Evolutionary conservation across 2,329 filamentous ascomycete species (phyloP).

Genomic region (Epichloe elymi): DNA sequence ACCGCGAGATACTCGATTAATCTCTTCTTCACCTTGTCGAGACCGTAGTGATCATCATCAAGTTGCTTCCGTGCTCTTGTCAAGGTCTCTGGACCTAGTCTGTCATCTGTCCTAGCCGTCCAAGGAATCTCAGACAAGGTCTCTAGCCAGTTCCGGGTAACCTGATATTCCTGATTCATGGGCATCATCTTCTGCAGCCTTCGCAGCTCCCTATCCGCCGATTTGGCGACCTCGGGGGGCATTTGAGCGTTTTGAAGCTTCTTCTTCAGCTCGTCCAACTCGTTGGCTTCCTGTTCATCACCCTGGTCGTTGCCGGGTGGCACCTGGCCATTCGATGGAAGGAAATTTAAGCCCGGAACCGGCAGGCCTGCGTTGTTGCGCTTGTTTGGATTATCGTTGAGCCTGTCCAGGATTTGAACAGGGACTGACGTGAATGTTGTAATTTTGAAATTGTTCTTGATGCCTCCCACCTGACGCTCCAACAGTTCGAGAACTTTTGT

Average conservation of each 20-base stretch:
- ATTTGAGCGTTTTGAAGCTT: slow-evolving; percentile 71
- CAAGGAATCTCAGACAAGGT: slow-evolving; percentile 90
- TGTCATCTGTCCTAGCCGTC: slow-evolving; percentile 72
- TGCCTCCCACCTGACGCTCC: slow-evolving; percentile 64
- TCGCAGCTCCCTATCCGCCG: slow-evolving; percentile 87
- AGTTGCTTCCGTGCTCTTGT: slow-evolving; percentile 73
- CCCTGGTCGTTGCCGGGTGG: slow-evolving; percentile 36
- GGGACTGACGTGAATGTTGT: slow-evolving; percentile 60
- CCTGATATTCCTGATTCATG: slow-evolving; percentile 89
- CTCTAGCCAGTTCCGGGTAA: slow-evolving; percentile 86
- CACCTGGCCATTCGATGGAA: slow-evolving; percentile 20
- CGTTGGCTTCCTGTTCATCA: slow-evolving; percentile 73
- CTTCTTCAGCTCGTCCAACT: slow-evolving; percentile 84
- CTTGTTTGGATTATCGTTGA: slow-evolving; percentile 26
- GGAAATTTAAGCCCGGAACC: slow-evolving; percentile 27
- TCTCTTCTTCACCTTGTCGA: slow-evolving; percentile 95
- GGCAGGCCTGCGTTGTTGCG: slow-evolving; percentile 18
- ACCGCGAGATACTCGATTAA: slow-evolving; percentile 92
- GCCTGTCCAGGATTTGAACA: slow-evolving; percentile 46
- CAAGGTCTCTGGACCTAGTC: slow-evolving; percentile 69
- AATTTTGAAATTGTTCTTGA: slow-evolving; percentile 81
- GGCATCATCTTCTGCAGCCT: slow-evolving; percentile 91
- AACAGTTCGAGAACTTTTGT: slow-evolving; percentile 74
- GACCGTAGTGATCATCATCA: slow-evolving; percentile 89
- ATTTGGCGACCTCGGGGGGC: slow-evolving; percentile 73